Evolutionary conservation across 139 green algal genomes (phyloP).

Genomic region (Prasinococcaceae sp.): DNA sequence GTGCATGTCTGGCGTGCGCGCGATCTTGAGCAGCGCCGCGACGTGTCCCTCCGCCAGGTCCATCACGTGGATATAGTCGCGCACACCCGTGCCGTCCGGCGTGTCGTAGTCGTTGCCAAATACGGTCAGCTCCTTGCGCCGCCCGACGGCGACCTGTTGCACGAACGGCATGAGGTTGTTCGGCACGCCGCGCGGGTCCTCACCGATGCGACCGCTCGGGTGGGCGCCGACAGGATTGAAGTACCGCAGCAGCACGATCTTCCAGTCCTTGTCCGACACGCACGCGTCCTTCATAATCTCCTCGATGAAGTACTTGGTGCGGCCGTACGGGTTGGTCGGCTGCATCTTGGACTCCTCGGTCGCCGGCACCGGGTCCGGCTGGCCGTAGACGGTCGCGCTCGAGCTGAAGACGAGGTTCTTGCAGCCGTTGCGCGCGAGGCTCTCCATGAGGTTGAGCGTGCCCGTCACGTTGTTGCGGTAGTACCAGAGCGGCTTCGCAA

Average conservation of each 20-base stretch:
- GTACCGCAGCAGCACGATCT: slow-evolving; percentile 77
- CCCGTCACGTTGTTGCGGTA: slow-evolving; percentile 95
- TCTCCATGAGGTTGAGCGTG: slow-evolving; percentile 65
- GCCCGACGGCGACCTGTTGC: slow-evolving; percentile 78
- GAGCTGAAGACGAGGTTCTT: slow-evolving; percentile 73
- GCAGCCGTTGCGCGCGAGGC: slow-evolving; percentile 44
- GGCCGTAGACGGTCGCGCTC: slow-evolving; percentile 92
- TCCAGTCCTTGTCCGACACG: slow-evolving; percentile 55
- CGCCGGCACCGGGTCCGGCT: slow-evolving; percentile 74
- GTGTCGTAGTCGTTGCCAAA: slow-evolving; percentile 92
- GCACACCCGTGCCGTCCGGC: slow-evolving; percentile 43
- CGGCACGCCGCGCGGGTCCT: slow-evolving; percentile 87
- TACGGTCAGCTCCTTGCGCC: slow-evolving; percentile 69
- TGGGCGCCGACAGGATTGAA: slow-evolving; percentile 73
- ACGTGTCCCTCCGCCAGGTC: slow-evolving; percentile 66
- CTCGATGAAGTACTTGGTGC: slow-evolving; percentile 95
- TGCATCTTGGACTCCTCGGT: slow-evolving; percentile 54
- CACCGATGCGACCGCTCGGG: slow-evolving; percentile 59
- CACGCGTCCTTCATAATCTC: slow-evolving; percentile 50
- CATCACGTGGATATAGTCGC: slow-evolving; percentile 99
- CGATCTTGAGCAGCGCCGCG: slow-evolving; percentile 59
- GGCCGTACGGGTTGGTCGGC: slow-evolving; percentile 78
- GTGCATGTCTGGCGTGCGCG: slow-evolving; percentile 30
- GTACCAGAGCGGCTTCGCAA: slow-evolving; percentile 80
- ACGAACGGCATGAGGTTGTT: slow-evolving; percentile 99